A percentile compares a stretch with the other conserved stretches of the same genome.
phyloP scores from a whole-genome alignment of 768 basidiomycete species.

The Phaffia tasmanica region DNA sequence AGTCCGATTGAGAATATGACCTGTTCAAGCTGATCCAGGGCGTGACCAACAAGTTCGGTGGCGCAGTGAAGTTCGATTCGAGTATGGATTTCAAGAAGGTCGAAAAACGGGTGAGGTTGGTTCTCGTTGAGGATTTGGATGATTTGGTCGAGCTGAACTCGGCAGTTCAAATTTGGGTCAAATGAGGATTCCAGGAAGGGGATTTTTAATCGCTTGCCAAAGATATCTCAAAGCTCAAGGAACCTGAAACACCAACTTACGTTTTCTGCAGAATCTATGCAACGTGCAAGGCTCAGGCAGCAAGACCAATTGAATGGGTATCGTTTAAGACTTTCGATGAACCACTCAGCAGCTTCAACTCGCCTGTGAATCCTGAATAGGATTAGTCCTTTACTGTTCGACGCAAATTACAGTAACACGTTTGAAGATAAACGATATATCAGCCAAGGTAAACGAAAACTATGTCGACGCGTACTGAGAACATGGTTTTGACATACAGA shows the following conservation, averaged over 20 bases:
- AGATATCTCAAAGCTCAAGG: background rate
- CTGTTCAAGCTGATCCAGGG: constrained; percentile 43
- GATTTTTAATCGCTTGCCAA: background rate
- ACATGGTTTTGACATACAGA: constrained; percentile 46
- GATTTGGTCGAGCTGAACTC: constrained; percentile 10
- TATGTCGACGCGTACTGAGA: background rate
- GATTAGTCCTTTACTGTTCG: constrained; percentile 64
- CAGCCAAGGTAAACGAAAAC: constrained; percentile 22
- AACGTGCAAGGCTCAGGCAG: constrained; percentile 66
- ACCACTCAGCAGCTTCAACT: constrained; percentile 73
- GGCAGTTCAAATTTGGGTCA: background rate
- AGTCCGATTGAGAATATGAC: constrained; percentile 16
- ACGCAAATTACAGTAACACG: background rate
- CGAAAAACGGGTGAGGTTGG: constrained; percentile 27
- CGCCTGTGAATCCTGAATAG: constrained; percentile 66
- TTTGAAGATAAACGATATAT: background rate
- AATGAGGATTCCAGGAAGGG: constrained; percentile 6
- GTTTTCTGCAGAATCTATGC: constrained; percentile 75
- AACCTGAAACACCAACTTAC: constrained; percentile 40
- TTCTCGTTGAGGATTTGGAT: constrained; percentile 5
- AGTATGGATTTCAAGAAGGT: constrained; percentile 76
- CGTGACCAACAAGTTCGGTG: constrained; percentile 66
- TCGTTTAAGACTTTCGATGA: constrained; percentile 59
- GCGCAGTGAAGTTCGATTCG: constrained; percentile 82
- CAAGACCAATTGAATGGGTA: constrained; percentile 91